Evolutionary conservation across 306 rosid species (phyloP), one percentile per base, ranked within the genome.

Genomic region (Gillenia trifoliata): DNA sequence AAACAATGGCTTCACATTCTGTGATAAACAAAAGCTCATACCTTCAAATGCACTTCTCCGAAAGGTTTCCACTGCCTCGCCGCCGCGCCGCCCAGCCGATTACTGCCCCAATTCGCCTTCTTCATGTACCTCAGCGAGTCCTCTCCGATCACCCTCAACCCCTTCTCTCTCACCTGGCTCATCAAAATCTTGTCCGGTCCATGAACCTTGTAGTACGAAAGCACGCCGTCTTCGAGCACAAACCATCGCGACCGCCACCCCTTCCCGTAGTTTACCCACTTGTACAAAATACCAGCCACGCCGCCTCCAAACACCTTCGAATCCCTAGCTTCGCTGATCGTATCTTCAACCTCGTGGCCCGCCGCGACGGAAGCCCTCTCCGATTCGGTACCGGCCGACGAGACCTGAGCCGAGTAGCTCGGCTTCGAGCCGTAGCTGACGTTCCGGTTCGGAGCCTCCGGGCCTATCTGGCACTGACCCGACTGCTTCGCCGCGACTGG

Each of bases 201-300:
- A 52, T 92, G 97, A 81, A 94, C 92, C 93, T 94, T 94, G 68
- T 92, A 94, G 70, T 94, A 94, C 10, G 99, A 94, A 75, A 94
- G 89, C 83, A 94, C 99, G 10, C 99, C 99, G 78, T 94, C 99
- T 49, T 94, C 96, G 4, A 94, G 88, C 84, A 85, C 84, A 57
- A 94, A 94, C 99, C 99, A 94, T 88, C 99, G 72, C 41, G 97
- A 82, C 84, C 96, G 84, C 99, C 99, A 94, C 12, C 99, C 99
- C 61, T 89, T 94, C 19, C 99, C 99, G 77, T 94, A 94, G 81
- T 94, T 94, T 80, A 94, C 99, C 99, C 99, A 94, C 82, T 94
- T 94, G 70, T 87, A 94, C 85, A 94, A 49, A 79, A 94, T 90
- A 83, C 99, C 99, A 2, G 96, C 94, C 16, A 92, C 88, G 4